Evolutionary conservation across 2,329 filamentous ascomycete species (phyloP), one percentile per base, ranked within the genome.

Genomic region (Hypoxylon sp.): DNA sequence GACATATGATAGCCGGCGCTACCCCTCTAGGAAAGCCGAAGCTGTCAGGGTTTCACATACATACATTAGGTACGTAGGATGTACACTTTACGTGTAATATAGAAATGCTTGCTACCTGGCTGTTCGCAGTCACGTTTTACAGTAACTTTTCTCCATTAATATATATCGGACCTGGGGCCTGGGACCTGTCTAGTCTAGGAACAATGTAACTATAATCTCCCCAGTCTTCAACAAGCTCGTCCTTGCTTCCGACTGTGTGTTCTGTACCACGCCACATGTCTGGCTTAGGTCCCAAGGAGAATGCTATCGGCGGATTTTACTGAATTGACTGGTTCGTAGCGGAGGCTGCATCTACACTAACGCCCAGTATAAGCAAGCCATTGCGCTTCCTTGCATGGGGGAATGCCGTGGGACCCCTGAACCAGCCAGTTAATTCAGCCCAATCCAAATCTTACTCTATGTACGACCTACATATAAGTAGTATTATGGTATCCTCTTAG

Each of bases 11-110:
- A 61, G 50, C 37, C 62, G 62, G 58, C 10, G 10, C 42, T 62
- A 40, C 68, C 55, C 13, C 63, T 20, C 42, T 64, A 48, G 68
- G 68, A 68, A 71, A 71, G 46, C 68, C 68, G 68, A 68, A 48
- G 30, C 33, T 42, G 48, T 57, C 51, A 37, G 27, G 33, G 61
- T 65, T 44, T 48, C 44, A 57, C 17, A 25, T 40, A 30, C 25
- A 27, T 25, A 46, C 2, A 20, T 20, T 6, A 31, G 49, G 25
- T 54, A 42, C 25, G 30, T 14, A 44, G 20, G 40, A 37, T 37
- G 33, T 64, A 64, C 48, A 42, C 30, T 37, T 64, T 56, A 20
- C 20, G 20, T 20, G 20, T 20, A 55, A 49, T 53, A 55, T 30
- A 42, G 14, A 48, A 17, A 49, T 59, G 17, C 40, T 44, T 44